Conservation (phyloP, 495 filamentous ascomycete species). For the Penicillium dipodomyicola region DNA sequence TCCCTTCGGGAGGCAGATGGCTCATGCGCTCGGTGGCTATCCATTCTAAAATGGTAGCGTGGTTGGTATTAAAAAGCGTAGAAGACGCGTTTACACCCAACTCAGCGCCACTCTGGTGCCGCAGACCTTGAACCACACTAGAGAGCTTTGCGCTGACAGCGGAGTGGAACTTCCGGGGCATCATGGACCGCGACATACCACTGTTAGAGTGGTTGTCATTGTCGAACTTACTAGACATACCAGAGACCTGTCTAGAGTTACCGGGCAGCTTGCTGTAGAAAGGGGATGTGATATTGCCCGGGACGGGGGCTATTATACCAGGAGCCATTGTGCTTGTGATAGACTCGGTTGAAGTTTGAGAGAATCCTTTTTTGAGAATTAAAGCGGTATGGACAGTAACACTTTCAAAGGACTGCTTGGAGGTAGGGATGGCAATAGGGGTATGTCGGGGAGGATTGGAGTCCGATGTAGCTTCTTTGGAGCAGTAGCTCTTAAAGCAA, state of each 20-base stretch:
- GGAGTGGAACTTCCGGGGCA: conserved; percentile 24
- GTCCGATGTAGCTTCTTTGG: conserved; percentile 17
- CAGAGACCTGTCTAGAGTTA: conserved; percentile 22
- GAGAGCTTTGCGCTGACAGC: conserved; percentile 24
- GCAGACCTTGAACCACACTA: conserved; percentile 26
- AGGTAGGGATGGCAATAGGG: neutral
- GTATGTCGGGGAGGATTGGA: conserved; percentile 12
- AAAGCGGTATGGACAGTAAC: conserved; percentile 11
- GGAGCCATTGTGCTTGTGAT: conserved; percentile 22
- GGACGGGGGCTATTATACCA: conserved; percentile 22
- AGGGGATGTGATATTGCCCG: conserved; percentile 23
- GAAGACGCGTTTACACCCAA: conserved; percentile 18
- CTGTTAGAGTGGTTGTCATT: conserved; percentile 27
- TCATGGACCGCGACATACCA: conserved; percentile 17
- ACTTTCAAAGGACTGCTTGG: conserved; percentile 3
- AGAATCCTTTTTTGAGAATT: neutral
- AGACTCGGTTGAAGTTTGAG: neutral
- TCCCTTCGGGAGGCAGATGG: conserved; percentile 39
- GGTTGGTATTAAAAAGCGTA: conserved; percentile 23
- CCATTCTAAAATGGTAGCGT: conserved; percentile 31
- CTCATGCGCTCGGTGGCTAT: conserved; percentile 35
- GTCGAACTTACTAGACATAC: conserved; percentile 23
- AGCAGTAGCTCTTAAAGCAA: conserved; percentile 29
- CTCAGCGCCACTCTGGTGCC: conserved; percentile 29
- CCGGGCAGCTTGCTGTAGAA: conserved; percentile 19